Percentiles rank a stretch among this genome's conserved stretches.
Evolutionary conservation across 805 yeast genomes (phyloP).

Genomic region (Starmerella apicola): DNA sequence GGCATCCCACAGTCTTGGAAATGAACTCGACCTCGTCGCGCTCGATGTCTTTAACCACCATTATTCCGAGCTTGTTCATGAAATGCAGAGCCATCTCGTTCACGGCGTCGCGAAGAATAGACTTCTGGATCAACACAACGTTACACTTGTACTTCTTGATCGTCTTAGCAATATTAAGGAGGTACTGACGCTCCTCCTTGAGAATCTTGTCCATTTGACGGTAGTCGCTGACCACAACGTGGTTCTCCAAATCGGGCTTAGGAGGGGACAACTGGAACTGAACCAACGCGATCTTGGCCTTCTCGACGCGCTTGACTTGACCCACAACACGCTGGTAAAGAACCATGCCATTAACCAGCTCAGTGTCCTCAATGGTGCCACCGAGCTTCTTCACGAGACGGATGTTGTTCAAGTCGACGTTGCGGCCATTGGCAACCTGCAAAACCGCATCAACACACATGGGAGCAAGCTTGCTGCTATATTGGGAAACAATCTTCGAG

Average conservation of each 20-base stretch:
- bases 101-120: slow-evolving; percentile 89
- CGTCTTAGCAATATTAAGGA: slow-evolving; percentile 87
- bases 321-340: slow-evolving; percentile 86
- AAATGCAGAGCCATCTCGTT: slow-evolving; percentile 91
- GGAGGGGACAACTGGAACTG: slow-evolving; percentile 96
- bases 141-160: slow-evolving; percentile 96
- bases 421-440: slow-evolving; percentile 52
- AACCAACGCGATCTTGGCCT: slow-evolving; percentile 77
- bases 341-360: slow-evolving; percentile 75
- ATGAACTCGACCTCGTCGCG: slow-evolving; percentile 93
- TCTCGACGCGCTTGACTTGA: slow-evolving; percentile 88
- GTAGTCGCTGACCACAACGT: slow-evolving; percentile 92
- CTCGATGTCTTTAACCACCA: slow-evolving; percentile 92
- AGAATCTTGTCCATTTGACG: slow-evolving; percentile 98
- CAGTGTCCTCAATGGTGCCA: slow-evolving; percentile 95
- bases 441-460: slow-evolving; percentile 88
- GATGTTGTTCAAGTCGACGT: slow-evolving; percentile 78
- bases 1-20: slow-evolving; percentile 75
- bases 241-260: slow-evolving; percentile 95
- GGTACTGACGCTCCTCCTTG: slow-evolving; percentile 93
- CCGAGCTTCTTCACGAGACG: slow-evolving; percentile 88
- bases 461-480: slow-evolving; percentile 74
- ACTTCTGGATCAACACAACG: slow-evolving; percentile 77
- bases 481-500: slow-evolving; percentile 92
- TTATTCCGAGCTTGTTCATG: slow-evolving; percentile 77